Base-by-base conservation (phyloP, 2,329 filamentous ascomycete genomes). In the Salinomyces thailandicus region DNA sequence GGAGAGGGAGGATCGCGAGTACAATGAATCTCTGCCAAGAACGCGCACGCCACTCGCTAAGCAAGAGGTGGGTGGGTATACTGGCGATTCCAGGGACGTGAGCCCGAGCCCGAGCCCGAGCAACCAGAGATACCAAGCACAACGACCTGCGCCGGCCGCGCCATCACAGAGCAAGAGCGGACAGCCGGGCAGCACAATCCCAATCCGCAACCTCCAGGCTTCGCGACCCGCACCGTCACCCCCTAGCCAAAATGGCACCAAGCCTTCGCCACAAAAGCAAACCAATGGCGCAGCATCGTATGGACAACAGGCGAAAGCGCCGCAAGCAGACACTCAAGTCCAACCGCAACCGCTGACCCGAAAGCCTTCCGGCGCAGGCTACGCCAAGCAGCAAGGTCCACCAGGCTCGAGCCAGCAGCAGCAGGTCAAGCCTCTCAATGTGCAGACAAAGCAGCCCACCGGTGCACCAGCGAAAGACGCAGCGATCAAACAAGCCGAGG, bases 1-100 rank as follows among this genome's bases (percentile, higher is more conserved):
- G 46, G 85, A 94, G 35, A 69, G 84, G 49, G 86, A 91, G 55
- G 53, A 58, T 34, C 54, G 54, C 22, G 84, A 78, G 13, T 95
- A 94, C 62, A 94, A 96, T 59, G 82, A 85, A 22, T 85, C 84
- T 16, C 65, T 95, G 41, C 89, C 86, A 19, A 82, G 93, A 67
- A 79, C 73, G 45, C 85, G 84, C 57, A 65, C 78, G 8, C 84
- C 85, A 2, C 54, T 91, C 47, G 86, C 87, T 19, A 85, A 96
- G 59, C 87, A 95, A 62, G 91, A 96, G 60, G 66, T 96, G 48
- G 85, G 84, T 39, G 81, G 76, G 43, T 71, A 75, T 26, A 68
- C 71, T 43, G 64, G 68, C 30, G 68, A 68, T 49, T 30, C 44
- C 14, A 51, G 62, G 41, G 67, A 66, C 42, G 45, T 58, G n/a